Conservation (phyloP, 257 asterid species). For the Solanum chmielewskii region DNA sequence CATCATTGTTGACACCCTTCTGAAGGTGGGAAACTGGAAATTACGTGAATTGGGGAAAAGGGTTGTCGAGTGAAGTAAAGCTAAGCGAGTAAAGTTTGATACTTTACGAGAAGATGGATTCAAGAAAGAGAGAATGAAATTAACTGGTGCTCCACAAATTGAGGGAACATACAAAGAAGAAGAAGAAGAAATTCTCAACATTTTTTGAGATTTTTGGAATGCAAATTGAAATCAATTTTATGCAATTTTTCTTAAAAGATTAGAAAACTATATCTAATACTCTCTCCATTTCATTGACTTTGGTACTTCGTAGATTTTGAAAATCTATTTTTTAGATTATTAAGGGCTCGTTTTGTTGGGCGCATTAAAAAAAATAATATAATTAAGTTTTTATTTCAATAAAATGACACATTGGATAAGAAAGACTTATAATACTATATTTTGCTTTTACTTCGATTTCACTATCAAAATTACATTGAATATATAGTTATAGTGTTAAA, state of each 20-base stretch:
- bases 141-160: conserved; percentile 8
- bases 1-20: conserved; percentile 9
- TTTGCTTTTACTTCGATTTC: not conserved
- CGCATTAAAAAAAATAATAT: not conserved
- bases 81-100: not conserved
- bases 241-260: not conserved
- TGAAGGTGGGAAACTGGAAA: conserved; percentile 7
- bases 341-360: not conserved
- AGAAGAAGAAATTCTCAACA: conserved; percentile 34
- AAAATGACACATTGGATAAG: no score
- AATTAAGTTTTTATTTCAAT: fast-evolving
- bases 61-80: not conserved
- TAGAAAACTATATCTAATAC: not conserved
- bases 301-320: not conserved
- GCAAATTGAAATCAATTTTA: not conserved
- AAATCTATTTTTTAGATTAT: not conserved
- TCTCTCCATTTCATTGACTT: not conserved
- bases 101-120: not conserved
- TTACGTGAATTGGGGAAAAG: conserved; percentile 1
- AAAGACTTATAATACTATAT: not conserved
- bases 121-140: conserved; percentile 12
- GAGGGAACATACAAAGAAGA: conserved; percentile 25
- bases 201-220: not conserved
- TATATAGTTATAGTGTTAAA: not conserved
- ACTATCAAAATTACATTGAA: not conserved